Evolutionary conservation across 768 basidiomycete species (phyloP), one percentile per base, ranked within the genome.

Genomic region (Tulasnella calospora): DNA sequence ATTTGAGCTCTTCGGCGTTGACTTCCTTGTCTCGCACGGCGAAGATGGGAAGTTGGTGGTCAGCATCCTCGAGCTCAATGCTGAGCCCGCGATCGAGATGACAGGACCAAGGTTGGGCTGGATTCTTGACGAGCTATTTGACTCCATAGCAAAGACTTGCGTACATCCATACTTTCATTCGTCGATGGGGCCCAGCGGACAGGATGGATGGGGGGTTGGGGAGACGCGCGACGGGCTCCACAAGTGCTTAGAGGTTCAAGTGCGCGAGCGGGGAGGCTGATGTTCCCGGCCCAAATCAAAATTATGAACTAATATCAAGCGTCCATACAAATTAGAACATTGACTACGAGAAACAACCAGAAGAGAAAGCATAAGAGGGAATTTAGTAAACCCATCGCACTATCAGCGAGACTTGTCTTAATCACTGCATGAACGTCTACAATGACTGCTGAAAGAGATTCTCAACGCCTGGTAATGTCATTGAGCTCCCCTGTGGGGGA

Each of bases 1-100:
- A 0, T 99, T 98, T 82, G 97, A 99, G 83, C 88, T 99, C 21
- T 99, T 92, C 82, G 98, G 98, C 0, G 88, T 93, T n/a, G 98
- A 99, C 83, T 92, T 99, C 79, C 86, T 99, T 19, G 88, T 98
- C 78, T 88, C 87, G 74, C 88, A 89, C 82, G 81, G 80, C 72
- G 40, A 67, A 23, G 19, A 10, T 35, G 61, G 38, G 12, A 71
- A 75, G 13, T 88, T 90, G 77, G 87, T 89, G 79, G 90, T 94
- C 21, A 90, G 92, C 77, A 86, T 98, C 1, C 87, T 98, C 40
- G 98, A 99, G 84, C 87, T 97, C 82, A 99, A 99, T 83, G 91
- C 97, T 8, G 96, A 96, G 80, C 97, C 98, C 1, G 98, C 98
- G 67, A 97, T 99, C 79, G 94, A 96, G 82, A 88, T 97, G 76